Evolutionary conservation across 192 early-diverging fungal genomes (phyloP), one percentile per base, ranked within the genome.

Genomic region (Backusella liffmaniae): DNA sequence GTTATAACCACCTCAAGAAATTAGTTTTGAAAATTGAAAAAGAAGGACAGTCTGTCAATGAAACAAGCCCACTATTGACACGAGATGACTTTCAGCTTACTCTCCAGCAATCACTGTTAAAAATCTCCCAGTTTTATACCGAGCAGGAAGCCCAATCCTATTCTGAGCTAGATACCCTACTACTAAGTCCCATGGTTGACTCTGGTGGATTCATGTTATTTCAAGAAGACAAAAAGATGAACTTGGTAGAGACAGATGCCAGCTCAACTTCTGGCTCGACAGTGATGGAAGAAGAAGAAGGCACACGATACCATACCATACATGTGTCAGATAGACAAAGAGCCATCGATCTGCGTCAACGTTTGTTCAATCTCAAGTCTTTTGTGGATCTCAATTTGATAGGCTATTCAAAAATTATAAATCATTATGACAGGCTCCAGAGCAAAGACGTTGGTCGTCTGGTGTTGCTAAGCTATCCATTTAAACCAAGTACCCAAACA

Each of bases 331-430:
- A 62, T 29, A 62, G 26, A 62, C 56, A 41, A 69, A 69, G 21
- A 4, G 66, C 88, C 0, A 88, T 92, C 56, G 90, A 95, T 66
- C 82, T 96, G 65, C 97, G 92, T 80, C 92, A 96, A 49, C 78
- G 89, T 59, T 85, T 97, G 1, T 90, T 89, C 29, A 95, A 97
- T 74, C 86, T 99, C 13, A 93, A 94, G 37, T 92, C 94, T 6
- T 99, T 92, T 79, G 93, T 92, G 34, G 90, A 92, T 53, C 88
- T 97, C 53, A 97, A 99, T 88, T 84, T 90, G 79, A 97, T 94
- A 0, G 97, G 94, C 18, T 99, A 96, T 79, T 84, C 87, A 84
- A 99, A 99, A 83, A 96, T 97, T 78, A 83, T 97, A 26, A 99
- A 99, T 85, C 97, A 99, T 86, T 99, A 93, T 78, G 97, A 98